Conservation (phyloP, 441 rosid genomes). For the Adansonia madagascariensis region DNA sequence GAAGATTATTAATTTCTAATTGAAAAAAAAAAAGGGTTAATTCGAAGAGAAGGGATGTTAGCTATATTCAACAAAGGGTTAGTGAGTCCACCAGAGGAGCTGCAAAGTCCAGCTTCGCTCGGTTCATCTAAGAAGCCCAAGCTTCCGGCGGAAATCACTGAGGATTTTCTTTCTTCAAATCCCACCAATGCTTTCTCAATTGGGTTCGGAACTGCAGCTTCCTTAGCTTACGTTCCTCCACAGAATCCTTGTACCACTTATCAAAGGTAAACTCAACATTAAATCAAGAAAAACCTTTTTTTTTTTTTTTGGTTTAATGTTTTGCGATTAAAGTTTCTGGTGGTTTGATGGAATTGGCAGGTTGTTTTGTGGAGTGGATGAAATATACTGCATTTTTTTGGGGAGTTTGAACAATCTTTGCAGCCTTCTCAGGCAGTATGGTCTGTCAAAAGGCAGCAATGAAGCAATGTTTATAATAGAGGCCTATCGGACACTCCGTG, state of each 20-base stretch:
- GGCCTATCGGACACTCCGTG: conserved; percentile 82
- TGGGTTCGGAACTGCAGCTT: conserved; percentile 61
- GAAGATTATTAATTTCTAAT: too few species aligned
- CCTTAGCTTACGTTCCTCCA: conserved; percentile 61
- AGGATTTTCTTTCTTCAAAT: conserved; percentile 57
- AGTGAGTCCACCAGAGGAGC: conserved; percentile 85
- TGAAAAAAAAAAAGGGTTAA: not conserved
- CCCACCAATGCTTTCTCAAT: conserved; percentile 61
- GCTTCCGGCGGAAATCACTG: conserved; percentile 59
- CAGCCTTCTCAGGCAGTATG: conserved; percentile 73
- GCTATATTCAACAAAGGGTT: conserved; percentile 76
- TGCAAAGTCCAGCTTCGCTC: conserved; percentile 78
- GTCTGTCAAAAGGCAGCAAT: conserved; percentile 66
- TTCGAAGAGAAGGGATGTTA: too few species aligned
- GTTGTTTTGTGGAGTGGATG: conserved; percentile 80
- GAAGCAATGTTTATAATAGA: conserved; percentile 84
- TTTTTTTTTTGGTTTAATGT: not conserved
- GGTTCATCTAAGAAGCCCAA: conserved; percentile 57
- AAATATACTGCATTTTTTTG: conserved; percentile 72
- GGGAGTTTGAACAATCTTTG: conserved; percentile 77
- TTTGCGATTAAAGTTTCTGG: not conserved
- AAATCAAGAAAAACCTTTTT: not conserved
- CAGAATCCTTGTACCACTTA: conserved; percentile 35
- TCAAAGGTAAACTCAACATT: conserved; percentile 50
- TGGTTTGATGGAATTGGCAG: conserved; percentile 41